phyloP scores from a whole-genome alignment of 1,139 yeast species.

The Kodamaea anthophila region DNA sequence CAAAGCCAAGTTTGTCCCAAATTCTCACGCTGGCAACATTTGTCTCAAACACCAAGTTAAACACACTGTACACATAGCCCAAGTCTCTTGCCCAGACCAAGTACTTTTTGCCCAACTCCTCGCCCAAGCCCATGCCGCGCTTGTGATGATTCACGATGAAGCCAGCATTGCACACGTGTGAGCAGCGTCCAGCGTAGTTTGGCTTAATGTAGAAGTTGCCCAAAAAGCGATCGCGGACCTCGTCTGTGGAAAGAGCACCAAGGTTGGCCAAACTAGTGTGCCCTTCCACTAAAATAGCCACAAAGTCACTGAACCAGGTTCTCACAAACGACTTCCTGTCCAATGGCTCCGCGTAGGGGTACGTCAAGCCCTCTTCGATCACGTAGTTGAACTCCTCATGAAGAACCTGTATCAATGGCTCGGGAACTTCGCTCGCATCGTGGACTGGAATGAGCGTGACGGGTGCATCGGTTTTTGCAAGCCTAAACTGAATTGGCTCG shows the following conservation, averaged over 20 bases:
- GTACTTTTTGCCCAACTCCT: constrained; percentile 54
- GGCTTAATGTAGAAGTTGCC: constrained; percentile 77
- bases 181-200: constrained; percentile 69
- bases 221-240: constrained; percentile 42
- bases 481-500: constrained; percentile 20
- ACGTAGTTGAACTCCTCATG: constrained; percentile 39
- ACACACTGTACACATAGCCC: constrained; percentile 75
- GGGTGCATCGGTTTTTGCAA: constrained; percentile 22
- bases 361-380: constrained; percentile 47
- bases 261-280: constrained; percentile 11
- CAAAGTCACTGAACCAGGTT: constrained; percentile 43
- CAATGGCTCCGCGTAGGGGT: constrained; percentile 31
- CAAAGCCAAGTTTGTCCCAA: constrained; percentile 75
- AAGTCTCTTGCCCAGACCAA: constrained; percentile 60
- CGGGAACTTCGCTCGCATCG: constrained; percentile 27
- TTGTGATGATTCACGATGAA: constrained; percentile 52
- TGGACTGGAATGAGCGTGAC: constrained; percentile 35
- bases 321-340: constrained; percentile 27
- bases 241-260: constrained; percentile 11
- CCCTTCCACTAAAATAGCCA: constrained; percentile 41
- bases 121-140: constrained; percentile 62
- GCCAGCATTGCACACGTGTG: constrained; percentile 78
- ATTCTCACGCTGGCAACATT: constrained; percentile 61
- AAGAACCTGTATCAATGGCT: constrained; percentile 24
- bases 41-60: constrained; percentile 71